Percentiles rank a stretch among this genome's conserved stretches.
Evolutionary conservation across 1,284 basidiomycete genomes (phyloP).

Genomic region (Inonotus hispidus): DNA sequence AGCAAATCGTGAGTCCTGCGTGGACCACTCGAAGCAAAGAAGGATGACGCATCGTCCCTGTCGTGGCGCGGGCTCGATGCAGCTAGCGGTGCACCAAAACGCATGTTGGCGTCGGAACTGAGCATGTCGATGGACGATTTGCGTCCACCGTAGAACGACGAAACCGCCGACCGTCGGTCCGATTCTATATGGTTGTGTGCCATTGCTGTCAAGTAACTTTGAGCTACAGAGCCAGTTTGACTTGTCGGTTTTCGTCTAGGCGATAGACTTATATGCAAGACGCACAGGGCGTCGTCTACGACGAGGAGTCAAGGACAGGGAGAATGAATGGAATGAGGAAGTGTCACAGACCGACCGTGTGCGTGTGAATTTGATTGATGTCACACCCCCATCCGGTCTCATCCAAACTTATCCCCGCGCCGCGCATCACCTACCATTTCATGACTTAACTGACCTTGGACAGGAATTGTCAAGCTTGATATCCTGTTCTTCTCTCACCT

Average conservation of each 20-base stretch:
- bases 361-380: background rate
- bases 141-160: conserved; percentile 68
- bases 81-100: conserved; percentile 19
- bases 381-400: background rate
- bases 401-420: background rate
- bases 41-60: conserved; percentile 62
- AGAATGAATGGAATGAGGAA: background rate
- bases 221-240: background rate
- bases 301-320: background rate
- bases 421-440: no score
- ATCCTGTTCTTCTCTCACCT: background rate
- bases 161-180: conserved; percentile 68
- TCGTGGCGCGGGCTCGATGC: conserved; percentile 33
- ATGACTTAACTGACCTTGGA: background rate
- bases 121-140: conserved; percentile 55
- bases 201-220: conserved; percentile 1
- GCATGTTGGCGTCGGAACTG: conserved; percentile 41
- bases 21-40: conserved; percentile 36
- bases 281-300: no score
- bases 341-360: background rate
- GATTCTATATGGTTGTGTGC: conserved; percentile 29
- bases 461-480: no score
- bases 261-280: no score
- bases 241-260: background rate
- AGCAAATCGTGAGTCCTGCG: conserved; percentile 42